Evolutionary conservation across 2,329 filamentous ascomycete species (phyloP).

Genomic region (Fusarium haematococcum): DNA sequence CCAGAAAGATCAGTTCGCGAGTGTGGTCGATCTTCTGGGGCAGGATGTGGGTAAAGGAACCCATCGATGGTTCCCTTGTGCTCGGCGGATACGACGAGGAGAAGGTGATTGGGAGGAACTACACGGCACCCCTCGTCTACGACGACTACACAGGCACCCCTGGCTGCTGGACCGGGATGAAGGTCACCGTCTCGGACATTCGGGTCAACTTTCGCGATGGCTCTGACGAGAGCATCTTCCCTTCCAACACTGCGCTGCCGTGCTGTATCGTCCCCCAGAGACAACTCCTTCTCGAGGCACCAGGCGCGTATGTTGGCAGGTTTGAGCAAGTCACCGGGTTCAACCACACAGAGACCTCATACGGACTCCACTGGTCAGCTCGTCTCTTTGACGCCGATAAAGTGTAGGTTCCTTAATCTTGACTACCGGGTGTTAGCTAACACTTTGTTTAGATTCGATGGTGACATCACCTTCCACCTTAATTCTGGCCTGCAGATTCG

Average conservation of each 20-base stretch:
- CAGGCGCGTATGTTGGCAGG: slow-evolving; percentile 19
- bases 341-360: slow-evolving; percentile 15
- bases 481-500: slow-evolving; percentile 39
- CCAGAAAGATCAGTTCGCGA: slow-evolving; percentile 41
- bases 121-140: slow-evolving; percentile 40
- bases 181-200: slow-evolving; percentile 37
- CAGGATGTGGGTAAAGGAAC: slow-evolving; percentile 43
- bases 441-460: slow-evolving; percentile 34
- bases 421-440: not conserved
- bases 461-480: slow-evolving; percentile 46
- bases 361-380: slow-evolving; percentile 34
- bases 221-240: slow-evolving; percentile 42
- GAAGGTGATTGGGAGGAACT: slow-evolving; percentile 46
- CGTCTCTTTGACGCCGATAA: slow-evolving; percentile 22
- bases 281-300: slow-evolving; percentile 46
- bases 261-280: slow-evolving; percentile 48
- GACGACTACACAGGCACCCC: slow-evolving; percentile 21
- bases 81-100: slow-evolving; percentile 50
- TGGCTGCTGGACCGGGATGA: slow-evolving; percentile 41
- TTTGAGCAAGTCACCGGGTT: slow-evolving; percentile 36
- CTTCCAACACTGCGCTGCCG: slow-evolving; percentile 34
- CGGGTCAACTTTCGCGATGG: slow-evolving; percentile 46
- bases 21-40: slow-evolving; percentile 54
- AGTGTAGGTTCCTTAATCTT: not conserved
- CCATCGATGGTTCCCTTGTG: slow-evolving; percentile 47